A percentile compares a stretch with the other conserved stretches of the same genome.
Evolutionary conservation across 2,329 filamentous ascomycete species (phyloP).

Genomic region (Curvularia verruculosa): DNA sequence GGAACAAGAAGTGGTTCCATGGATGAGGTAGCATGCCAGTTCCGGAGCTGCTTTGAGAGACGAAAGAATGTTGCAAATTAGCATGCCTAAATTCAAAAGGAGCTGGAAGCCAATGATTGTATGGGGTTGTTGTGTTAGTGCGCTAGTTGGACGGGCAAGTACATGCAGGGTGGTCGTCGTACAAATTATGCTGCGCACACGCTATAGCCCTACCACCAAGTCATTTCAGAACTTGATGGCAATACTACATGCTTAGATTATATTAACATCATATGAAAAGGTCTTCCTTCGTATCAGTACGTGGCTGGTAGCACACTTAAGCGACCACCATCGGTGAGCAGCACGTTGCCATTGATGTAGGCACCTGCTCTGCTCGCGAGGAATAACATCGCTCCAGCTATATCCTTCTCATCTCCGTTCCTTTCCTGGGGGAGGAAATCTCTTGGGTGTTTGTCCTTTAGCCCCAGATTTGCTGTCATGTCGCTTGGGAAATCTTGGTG

Average conservation of each 20-base stretch:
- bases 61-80: no score
- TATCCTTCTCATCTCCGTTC: constrained; percentile 51
- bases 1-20: no score
- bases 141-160: no score
- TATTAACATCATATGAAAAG: no score
- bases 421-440: constrained; percentile 29
- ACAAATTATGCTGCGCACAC: neutral
- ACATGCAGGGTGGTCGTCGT: neutral
- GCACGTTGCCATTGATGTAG: constrained; percentile 33
- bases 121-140: no score
- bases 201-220: neutral
- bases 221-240: neutral
- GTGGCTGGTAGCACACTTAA: constrained; percentile 18
- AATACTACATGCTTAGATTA: neutral
- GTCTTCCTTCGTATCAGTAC: constrained; percentile 10
- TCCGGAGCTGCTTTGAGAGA: no score
- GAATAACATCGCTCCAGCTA: constrained; percentile 54
- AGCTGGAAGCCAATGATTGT: no score
- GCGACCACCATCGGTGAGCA: constrained; percentile 24
- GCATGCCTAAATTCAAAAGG: no score
- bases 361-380: constrained; percentile 52
- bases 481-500: constrained; percentile 23
- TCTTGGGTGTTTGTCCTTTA: constrained; percentile 5
- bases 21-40: no score
- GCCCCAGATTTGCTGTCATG: constrained; percentile 10